Evolutionary conservation across 129 eudicot genomes (phyloP).

Genomic region (Pulicaria dysenterica): DNA sequence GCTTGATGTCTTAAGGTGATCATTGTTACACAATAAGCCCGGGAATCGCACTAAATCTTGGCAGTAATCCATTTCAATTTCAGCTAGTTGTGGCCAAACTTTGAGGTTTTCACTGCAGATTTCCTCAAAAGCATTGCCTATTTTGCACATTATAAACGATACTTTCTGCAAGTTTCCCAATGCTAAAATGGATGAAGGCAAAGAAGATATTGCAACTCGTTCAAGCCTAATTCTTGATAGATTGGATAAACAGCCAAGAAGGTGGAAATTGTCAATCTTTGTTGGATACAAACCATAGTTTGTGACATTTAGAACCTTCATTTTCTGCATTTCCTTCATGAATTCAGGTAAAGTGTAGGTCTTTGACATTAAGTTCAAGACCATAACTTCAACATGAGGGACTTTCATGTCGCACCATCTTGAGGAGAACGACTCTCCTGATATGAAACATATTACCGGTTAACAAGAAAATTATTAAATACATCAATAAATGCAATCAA

Average conservation of each 20-base stretch:
- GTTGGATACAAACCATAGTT: constrained; percentile 46
- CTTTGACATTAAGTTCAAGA: constrained; percentile 42
- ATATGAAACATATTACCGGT: background rate
- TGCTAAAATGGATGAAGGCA: constrained; percentile 9
- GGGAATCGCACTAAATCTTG: constrained; percentile 32
- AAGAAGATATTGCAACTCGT: constrained; percentile 34
- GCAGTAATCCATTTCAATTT: constrained; percentile 44
- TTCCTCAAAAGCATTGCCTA: constrained; percentile 28
- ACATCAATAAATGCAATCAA: background rate
- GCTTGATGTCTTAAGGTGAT: constrained; percentile 36
- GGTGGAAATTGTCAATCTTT: constrained; percentile 11
- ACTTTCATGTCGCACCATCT: constrained; percentile 40
- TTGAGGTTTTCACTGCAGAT: background rate
- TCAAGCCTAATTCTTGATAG: constrained; percentile 48
- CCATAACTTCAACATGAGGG: constrained; percentile 43
- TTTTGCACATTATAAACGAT: constrained; percentile 45
- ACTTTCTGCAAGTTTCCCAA: constrained; percentile 40
- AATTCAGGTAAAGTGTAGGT: constrained; percentile 47
- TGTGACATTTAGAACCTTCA: constrained; percentile 45
- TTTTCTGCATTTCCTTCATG: constrained; percentile 28
- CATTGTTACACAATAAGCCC: constrained; percentile 17
- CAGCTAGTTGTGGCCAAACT: constrained; percentile 38
- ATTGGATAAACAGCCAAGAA: constrained; percentile 30
- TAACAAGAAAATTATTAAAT: background rate
- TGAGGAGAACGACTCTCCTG: constrained; percentile 48